These are phyloP conservation scores for Colletotrichum siamense DNA, from an alignment of 2,329 filamentous ascomycete genomes.

Conservation along the genomic window DNA sequence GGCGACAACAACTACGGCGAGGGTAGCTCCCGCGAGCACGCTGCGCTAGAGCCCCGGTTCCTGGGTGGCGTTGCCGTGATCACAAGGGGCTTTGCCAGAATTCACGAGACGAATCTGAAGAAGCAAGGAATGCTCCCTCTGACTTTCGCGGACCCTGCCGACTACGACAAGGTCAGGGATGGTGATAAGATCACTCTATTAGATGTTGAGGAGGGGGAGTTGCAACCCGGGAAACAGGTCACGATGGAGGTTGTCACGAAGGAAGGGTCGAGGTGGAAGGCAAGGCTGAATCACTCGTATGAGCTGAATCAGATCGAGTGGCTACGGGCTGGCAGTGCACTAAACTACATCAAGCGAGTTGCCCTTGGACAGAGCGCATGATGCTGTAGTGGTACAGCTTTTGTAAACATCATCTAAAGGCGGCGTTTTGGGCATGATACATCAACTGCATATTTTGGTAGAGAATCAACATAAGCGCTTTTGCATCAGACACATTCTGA, in stretches of 20 bases:
- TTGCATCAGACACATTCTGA: neutral
- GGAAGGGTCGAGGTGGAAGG: constrained; percentile 31
- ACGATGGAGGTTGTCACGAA: constrained; percentile 31
- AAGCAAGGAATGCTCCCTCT: constrained; percentile 68
- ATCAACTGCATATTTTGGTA: neutral
- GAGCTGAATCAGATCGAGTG: constrained; percentile 35
- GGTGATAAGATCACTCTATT: constrained; percentile 7
- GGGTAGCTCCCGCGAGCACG: constrained; percentile 85
- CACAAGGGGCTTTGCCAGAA: constrained; percentile 82
- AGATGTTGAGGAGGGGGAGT: constrained; percentile 19
- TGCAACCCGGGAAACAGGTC: constrained; percentile 32
- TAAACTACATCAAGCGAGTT: constrained; percentile 35
- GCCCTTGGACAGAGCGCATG: neutral
- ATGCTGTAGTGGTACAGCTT: neutral
- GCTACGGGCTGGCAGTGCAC: constrained; percentile 37
- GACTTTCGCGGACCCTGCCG: constrained; percentile 74
- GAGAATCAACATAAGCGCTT: neutral
- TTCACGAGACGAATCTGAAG: constrained; percentile 94
- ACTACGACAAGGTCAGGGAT: constrained; percentile 73
- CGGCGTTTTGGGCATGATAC: neutral
- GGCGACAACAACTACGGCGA: constrained; percentile 73
- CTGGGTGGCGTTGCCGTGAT: constrained; percentile 84
- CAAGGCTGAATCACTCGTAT: constrained; percentile 35
- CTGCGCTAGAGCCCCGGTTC: constrained; percentile 84
- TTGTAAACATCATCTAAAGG: neutral